Percentiles rank a stretch among this genome's conserved stretches.
phyloP scores from a whole-genome alignment of 192 early-diverging fungal genomes.

The Glomus cerebriforme region DNA sequence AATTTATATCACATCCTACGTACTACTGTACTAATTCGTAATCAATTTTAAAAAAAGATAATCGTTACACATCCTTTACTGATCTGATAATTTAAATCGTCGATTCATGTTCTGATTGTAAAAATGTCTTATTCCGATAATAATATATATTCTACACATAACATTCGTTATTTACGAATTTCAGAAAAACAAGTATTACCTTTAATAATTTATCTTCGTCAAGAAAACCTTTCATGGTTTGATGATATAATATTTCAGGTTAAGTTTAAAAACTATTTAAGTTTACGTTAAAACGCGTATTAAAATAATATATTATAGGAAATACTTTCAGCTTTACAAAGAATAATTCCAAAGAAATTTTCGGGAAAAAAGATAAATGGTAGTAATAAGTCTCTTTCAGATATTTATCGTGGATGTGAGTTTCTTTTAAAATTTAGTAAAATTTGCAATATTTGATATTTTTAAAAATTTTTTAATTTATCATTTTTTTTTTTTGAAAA shows the following conservation, averaged over 20 bases:
- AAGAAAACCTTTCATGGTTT: conserved; percentile 21
- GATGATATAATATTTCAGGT: conserved; percentile 25
- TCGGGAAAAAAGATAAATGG: neutral
- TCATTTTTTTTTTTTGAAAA: neutral
- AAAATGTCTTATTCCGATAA: neutral
- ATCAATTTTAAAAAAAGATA: too few species aligned
- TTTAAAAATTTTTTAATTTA: neutral
- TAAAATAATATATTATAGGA: conserved; percentile 9
- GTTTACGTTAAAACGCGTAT: neutral
- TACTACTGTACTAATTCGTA: too few species aligned
- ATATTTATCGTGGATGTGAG: conserved; percentile 17
- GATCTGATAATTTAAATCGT: too few species aligned
- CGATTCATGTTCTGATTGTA: too few species aligned
- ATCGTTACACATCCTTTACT: neutral
- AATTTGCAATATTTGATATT: neutral
- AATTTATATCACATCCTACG: too few species aligned
- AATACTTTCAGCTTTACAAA: conserved; percentile 16
- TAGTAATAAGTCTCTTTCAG: conserved; percentile 1
- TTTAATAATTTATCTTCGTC: conserved; percentile 9
- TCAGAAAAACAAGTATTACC: conserved; percentile 25
- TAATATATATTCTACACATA: neutral
- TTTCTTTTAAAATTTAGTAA: neutral
- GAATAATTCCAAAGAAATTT: conserved; percentile 22
- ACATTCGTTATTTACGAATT: conserved; percentile 21
- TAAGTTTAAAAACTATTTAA: too few species aligned